Evolutionary conservation across 805 yeast species (phyloP).

Genomic region (Metahyphopichia silvanorum): DNA sequence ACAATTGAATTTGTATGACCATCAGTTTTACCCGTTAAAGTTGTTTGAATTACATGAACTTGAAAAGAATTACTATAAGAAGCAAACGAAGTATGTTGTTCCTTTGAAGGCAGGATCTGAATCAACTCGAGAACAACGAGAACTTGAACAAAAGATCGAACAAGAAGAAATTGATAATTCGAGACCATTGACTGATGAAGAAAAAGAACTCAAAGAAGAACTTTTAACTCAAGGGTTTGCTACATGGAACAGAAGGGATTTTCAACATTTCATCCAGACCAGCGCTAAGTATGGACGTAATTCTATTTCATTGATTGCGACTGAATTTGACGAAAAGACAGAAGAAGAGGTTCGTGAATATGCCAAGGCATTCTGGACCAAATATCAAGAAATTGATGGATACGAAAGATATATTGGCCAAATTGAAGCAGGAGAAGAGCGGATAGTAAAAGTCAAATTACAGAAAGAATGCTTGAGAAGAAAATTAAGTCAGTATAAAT

Average conservation of each 20-base stretch:
- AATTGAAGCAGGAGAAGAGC: constrained; percentile 89
- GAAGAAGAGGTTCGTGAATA: constrained; percentile 76
- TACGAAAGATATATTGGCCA: constrained; percentile 77
- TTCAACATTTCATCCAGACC: constrained; percentile 71
- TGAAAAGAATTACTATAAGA: constrained; percentile 75
- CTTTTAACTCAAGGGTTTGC: constrained; percentile 64
- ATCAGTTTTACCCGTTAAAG: constrained; percentile 84
- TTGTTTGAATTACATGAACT: constrained; percentile 72
- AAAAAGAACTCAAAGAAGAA: constrained; percentile 59
- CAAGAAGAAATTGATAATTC: constrained; percentile 75
- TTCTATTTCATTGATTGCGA: constrained; percentile 63
- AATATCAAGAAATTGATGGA: constrained; percentile 79
- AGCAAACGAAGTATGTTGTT: constrained; percentile 60
- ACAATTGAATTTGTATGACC: constrained; percentile 79
- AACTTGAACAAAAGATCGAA: constrained; percentile 51
- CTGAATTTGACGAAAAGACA: constrained; percentile 80
- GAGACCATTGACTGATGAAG: constrained; percentile 80
- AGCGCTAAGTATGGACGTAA: constrained; percentile 81
- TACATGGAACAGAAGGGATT: constrained; percentile 87
- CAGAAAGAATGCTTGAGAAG: constrained; percentile 80
- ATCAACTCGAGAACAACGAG: constrained; percentile 25
- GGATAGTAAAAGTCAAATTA: constrained; percentile 54
- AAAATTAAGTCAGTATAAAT: constrained; percentile 64
- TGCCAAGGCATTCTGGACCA: constrained; percentile 77
- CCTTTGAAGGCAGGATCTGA: constrained; percentile 58